Evolutionary conservation across 139 green algal genomes (phyloP), one percentile per base, ranked within the genome.

Genomic region (Coelastrella sp.): DNA sequence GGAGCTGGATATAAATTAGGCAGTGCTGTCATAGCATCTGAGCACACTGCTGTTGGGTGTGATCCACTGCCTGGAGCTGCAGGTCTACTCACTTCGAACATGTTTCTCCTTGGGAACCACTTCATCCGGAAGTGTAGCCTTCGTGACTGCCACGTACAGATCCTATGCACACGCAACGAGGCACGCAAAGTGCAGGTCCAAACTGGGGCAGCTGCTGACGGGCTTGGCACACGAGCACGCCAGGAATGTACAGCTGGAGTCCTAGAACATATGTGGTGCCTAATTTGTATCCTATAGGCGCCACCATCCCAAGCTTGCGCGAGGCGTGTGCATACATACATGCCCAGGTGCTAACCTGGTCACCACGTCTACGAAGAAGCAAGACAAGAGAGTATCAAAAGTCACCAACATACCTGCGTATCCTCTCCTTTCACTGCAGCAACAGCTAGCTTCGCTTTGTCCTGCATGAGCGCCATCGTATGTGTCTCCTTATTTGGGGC

Each of bases 101-200:
- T 99, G 97, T 93, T 99, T 99, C 93, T 99, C 97, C 90, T 99
- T 99, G 17, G 97, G 97, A 59, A 97, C 93, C 0, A 98, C 92
- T 83, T 97, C 95, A 24, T 98, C 96, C 22, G 96, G 92, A 27
- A 96, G 92, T 19, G 97, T 98, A n/a, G 97, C 95, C 92, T 99
- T 99, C 25, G 98, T 91, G 7, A 99, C 92, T 8, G 97, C 97
- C 19, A 99, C 92, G 80, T 99, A 97, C 58, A 99, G 74, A 22
- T 94, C 94, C 88, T 91, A 80, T 10, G 8, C n/a, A 17, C 7
- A 63, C 10, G 35, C 11, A 66, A 20, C 35, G 8, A 66, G 7
- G 15, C 22, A 27, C 25, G 8, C 1, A 11, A 12, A 14, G 22
- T 58, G 24, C n/a, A 81, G 24, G 20, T 57, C 20, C 74, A 63